Base-by-base conservation (phyloP, 768 basidiomycete species). In the Trametes sanguinea region DNA sequence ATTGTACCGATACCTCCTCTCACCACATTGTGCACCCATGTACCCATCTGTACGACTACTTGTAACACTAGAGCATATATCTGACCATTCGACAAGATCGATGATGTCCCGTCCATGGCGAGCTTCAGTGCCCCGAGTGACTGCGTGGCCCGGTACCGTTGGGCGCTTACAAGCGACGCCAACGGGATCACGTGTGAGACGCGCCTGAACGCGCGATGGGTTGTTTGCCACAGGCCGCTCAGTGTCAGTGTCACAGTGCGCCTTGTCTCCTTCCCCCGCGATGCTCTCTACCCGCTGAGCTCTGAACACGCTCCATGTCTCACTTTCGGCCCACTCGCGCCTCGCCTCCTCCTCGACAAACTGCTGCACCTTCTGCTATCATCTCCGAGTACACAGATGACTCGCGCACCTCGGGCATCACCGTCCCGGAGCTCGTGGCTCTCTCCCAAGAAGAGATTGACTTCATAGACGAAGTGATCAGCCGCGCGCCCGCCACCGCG, bases 401-500 rank as follows among this genome's bases (percentile, higher is more conserved):
- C 48, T 69, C 70, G 45, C 72, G 65, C 2, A 66, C 68, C 14
- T 69, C 73, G 6, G 54, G 62, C 2, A 45, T 67, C 32, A 67
- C 74, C 29, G 60, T 67, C 33, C 72, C 74, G 13, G 76, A 77
- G 65, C 74, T 75, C 40, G 61, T 67, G 6, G 68, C 62, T 9
- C 72, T 76, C 39, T 67, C 73, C 2, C 59, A 67, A 6, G 70
- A 71, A 47, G 89, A 94, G 68, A 78, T 93, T 63, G 80, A 84
- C 48, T 81, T 94, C 65, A 78, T 95, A 47, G 89, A 94, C 65
- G 83, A 84, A 27, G 88, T 95, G 11, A 84, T 95, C 30, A 70
- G 77, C 60, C 85, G 87, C 54, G 90, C 89, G 45, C 81, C 87
- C 5, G 77, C 84, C 7, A 76, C 80, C 8, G 88, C 90, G 14